Base-by-base conservation (phyloP, 495 filamentous ascomycete species). In the Penicillium chermesinum region DNA sequence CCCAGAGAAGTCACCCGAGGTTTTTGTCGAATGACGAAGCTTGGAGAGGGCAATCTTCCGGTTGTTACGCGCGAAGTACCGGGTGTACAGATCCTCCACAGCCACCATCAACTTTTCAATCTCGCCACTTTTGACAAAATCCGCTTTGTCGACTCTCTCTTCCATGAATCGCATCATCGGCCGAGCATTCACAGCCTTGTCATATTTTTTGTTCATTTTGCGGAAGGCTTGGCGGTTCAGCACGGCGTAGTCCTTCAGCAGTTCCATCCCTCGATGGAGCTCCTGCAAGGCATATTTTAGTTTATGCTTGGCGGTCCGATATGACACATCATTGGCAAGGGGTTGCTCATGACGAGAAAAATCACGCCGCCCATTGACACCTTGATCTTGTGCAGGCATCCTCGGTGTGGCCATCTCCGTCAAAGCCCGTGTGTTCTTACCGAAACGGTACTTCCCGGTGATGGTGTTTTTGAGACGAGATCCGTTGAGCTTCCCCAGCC, bases 161-260 rank as follows among this genome's bases (percentile, higher is more conserved):
- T 82, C 83, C 88, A 95, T 91, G 61, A 90, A 97, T 25, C 86
- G 77, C 53, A 84, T 76, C 7, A 85, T 78, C 2, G 87, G 86
- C 19, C 83, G 79, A 39, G 89, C 81, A 52, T 91, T 81, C 43
- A 88, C 79, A 5, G 82, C 79, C 65, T 97, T 97, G 71, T 98
- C 91, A 57, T 90, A 96, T 69, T 98, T 98, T 69, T 98, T 98
- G 66, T 93, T 97, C 60, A 98, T 90, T 64, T 98, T 98, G 7
- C 91, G 86, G 50, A 97, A 96, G 1, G 89, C 94, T 2, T 88
- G 93, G 40, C 86, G 77, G 59, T 98, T 98, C 12, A 96, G 71
- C 15, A 90, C 74, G 5, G 88, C 85, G 58, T 93, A 98, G 0
- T 87, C 86, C 67, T 96, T 95, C 16, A 98, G 67, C 14, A 97